phyloP scores from a whole-genome alignment of 2,329 filamentous ascomycete species.

The Ophiostoma perfectum region DNA sequence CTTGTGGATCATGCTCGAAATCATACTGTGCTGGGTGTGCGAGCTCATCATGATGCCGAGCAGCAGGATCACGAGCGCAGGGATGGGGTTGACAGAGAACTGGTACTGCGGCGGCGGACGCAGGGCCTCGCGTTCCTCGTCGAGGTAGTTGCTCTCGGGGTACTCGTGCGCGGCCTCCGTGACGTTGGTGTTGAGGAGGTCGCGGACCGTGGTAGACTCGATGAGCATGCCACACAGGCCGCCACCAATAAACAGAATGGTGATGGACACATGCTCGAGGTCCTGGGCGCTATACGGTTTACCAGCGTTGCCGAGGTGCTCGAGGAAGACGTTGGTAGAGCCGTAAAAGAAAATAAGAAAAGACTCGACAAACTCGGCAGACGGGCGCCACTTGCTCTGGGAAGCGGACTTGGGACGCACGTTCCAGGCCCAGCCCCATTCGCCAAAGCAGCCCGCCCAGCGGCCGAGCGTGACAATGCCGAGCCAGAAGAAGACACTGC shows the following conservation, averaged over 20 bases:
- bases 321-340: conserved; percentile 82
- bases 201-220: conserved; percentile 65
- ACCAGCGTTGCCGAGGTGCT: conserved; percentile 73
- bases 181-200: conserved; percentile 56
- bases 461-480: conserved; percentile 80
- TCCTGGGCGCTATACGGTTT: conserved; percentile 68
- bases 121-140: conserved; percentile 47
- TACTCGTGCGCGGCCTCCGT: conserved; percentile 34
- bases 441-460: conserved; percentile 84
- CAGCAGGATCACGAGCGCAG: conserved; percentile 77
- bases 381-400: conserved; percentile 58
- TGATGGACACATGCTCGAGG: conserved; percentile 87
- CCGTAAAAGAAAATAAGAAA: conserved; percentile 88
- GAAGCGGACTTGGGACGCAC: conserved; percentile 57
- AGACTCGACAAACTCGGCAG: conserved; percentile 85
- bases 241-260: conserved; percentile 87
- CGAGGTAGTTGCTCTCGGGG: conserved; percentile 33
- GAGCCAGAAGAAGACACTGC: conserved; percentile 91
- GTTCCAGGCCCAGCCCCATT: conserved; percentile 96
- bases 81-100: conserved; percentile 81
- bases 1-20: conserved; percentile 85
- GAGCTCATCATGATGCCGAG: conserved; percentile 93
- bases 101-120: conserved; percentile 60
- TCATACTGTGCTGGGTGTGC: conserved; percentile 77
- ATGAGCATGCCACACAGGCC: conserved; percentile 83